A percentile compares a stretch with the other conserved stretches of the same genome.
Evolutionary conservation across 352 stramenopile species (phyloP).

Genomic region (Globisporangium polare): DNA sequence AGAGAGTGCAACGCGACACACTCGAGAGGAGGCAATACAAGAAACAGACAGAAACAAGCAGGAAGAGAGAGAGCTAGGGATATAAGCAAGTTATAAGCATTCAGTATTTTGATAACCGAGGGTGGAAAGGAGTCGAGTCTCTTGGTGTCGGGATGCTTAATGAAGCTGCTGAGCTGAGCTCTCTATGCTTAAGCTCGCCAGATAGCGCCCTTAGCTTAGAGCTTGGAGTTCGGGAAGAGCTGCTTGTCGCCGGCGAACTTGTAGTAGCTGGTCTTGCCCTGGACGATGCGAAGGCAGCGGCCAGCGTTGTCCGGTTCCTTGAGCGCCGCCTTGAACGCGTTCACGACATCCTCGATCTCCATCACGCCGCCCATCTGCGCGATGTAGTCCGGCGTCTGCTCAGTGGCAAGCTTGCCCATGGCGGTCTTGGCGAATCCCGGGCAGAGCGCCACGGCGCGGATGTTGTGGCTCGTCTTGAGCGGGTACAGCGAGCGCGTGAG

Average conservation of each 20-base stretch:
- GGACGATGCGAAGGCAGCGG: slow-evolving; percentile 54
- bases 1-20: background rate
- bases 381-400: slow-evolving; percentile 4
- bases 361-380: slow-evolving; percentile 25
- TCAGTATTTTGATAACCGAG: slow-evolving; percentile 8
- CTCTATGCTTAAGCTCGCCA: background rate
- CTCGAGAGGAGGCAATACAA: too few species aligned
- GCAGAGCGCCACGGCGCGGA: slow-evolving; percentile 38
- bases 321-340: slow-evolving; percentile 47
- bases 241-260: slow-evolving; percentile 68
- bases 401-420: slow-evolving; percentile 16
- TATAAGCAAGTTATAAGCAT: slow-evolving; percentile 9
- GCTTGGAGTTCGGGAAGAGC: slow-evolving; percentile 64
- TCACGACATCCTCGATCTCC: slow-evolving; percentile 43
- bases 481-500: slow-evolving; percentile 68
- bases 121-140: background rate
- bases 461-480: slow-evolving; percentile 61
- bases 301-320: slow-evolving; percentile 56
- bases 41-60: background rate
- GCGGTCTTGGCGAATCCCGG: slow-evolving; percentile 24
- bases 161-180: background rate
- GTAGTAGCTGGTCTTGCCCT: slow-evolving; percentile 45
- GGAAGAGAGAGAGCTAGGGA: background rate
- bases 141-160: too few species aligned
- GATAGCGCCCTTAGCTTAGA: background rate